A percentile compares a stretch with the other conserved stretches of the same genome.
phyloP scores from a whole-genome alignment of 129 eudicot genomes.

The Arctium lappa region DNA sequence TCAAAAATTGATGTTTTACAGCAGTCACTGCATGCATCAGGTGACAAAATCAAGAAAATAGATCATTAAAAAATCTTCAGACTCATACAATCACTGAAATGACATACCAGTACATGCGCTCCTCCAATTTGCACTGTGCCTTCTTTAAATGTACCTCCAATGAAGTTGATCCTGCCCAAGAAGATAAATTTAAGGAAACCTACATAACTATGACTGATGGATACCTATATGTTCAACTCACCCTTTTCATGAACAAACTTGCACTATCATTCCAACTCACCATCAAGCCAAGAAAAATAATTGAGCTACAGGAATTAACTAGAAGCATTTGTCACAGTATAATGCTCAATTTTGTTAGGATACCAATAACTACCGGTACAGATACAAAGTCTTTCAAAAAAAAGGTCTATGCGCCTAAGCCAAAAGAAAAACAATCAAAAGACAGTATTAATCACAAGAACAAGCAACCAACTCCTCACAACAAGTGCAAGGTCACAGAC shows the following conservation, averaged over 20 bases:
- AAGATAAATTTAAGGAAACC: not conserved
- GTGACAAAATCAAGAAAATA: not conserved
- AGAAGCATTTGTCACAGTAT: not conserved
- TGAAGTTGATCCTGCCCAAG: conserved; percentile 35
- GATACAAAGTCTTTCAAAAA: not conserved
- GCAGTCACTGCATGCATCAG: conserved; percentile 54
- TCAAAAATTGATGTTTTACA: conserved; percentile 71
- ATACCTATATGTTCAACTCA: not conserved
- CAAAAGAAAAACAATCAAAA: not conserved
- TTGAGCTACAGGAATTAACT: not conserved
- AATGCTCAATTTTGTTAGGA: not conserved
- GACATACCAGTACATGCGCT: conserved; percentile 63
- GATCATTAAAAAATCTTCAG: not conserved
- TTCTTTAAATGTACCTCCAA: conserved; percentile 33
- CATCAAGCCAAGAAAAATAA: not conserved
- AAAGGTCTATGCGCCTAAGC: not conserved
- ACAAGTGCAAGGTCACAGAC: not conserved
- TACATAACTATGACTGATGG: not conserved
- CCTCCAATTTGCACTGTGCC: conserved; percentile 24
- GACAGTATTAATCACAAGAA: not conserved
- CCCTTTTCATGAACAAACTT: not conserved
- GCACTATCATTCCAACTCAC: not conserved
- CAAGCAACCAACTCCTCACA: not conserved
- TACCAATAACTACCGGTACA: not conserved
- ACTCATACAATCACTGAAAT: not conserved